phyloP scores from a whole-genome alignment of 1,284 basidiomycete species.

The Vanrija sp. region DNA sequence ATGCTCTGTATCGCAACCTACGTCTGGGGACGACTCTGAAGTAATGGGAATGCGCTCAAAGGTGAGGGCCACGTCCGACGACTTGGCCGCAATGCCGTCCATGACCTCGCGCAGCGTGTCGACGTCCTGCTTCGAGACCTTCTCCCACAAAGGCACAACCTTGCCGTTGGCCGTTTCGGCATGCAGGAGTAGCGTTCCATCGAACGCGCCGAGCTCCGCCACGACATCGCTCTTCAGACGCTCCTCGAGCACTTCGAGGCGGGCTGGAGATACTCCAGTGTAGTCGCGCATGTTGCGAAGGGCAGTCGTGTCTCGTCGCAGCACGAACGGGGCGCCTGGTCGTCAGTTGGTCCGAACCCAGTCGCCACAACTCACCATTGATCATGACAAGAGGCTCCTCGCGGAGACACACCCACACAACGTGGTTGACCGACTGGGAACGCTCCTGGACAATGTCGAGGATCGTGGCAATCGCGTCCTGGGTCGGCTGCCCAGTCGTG shows the following conservation, averaged over 20 bases:
- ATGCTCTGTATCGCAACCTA: constrained; percentile 18
- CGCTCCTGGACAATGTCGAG: constrained; percentile 64
- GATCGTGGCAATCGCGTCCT: constrained; percentile 83
- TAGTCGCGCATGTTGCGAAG: constrained; percentile 85
- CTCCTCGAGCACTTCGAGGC: constrained; percentile 86
- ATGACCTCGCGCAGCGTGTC: constrained; percentile 87
- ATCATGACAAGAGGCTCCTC: constrained; percentile 88
- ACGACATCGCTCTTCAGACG: constrained; percentile 86
- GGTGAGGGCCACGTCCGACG: constrained; percentile 58
- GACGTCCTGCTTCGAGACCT: constrained; percentile 71
- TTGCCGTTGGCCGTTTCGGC: constrained; percentile 83
- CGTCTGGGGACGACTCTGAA: constrained; percentile 54
- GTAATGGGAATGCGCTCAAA: constrained; percentile 91
- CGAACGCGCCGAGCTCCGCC: constrained; percentile 74
- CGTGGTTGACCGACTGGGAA: constrained; percentile 60
- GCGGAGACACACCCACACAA: constrained; percentile 89
- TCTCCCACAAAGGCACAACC: constrained; percentile 94
- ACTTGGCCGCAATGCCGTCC: constrained; percentile 55
- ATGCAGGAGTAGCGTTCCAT: constrained; percentile 80
- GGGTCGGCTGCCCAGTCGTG: constrained; percentile 80
- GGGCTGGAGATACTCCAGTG: constrained; percentile 81
- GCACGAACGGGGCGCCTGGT: constrained; percentile 43
- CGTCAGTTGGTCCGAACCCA: not conserved
- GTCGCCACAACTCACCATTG: constrained; percentile 53
- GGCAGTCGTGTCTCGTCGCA: constrained; percentile 69